Conservation (phyloP, 768 basidiomycete genomes). For the Nidularia sp. region DNA sequence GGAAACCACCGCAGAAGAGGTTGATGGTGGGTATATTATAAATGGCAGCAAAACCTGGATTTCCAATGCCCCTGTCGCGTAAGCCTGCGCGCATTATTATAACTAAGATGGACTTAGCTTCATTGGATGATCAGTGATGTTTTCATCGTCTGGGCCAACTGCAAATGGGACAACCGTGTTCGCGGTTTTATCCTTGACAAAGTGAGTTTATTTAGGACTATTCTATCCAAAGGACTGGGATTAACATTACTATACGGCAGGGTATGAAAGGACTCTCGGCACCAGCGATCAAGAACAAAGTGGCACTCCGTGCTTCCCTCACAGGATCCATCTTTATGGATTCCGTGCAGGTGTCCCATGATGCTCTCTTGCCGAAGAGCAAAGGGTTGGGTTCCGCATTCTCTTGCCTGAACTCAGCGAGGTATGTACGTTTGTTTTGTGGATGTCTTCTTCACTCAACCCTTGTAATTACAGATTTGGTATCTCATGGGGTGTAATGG, state of each 20-base stretch:
- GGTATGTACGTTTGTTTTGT: slow-evolving; percentile 28
- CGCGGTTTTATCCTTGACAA: slow-evolving; percentile 91
- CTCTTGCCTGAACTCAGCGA: slow-evolving; percentile 87
- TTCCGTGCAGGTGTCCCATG: slow-evolving; percentile 71
- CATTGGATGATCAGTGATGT: slow-evolving; percentile 53
- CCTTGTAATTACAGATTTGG: slow-evolving; percentile 50
- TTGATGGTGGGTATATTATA: slow-evolving; percentile 79
- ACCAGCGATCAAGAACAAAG: slow-evolving; percentile 88
- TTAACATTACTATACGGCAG: slow-evolving; percentile 27
- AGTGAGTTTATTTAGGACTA: slow-evolving; percentile 31
- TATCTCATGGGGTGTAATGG: slow-evolving; percentile 95
- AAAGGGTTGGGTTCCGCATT: slow-evolving; percentile 83
- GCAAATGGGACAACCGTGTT: slow-evolving; percentile 90
- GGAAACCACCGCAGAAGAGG: slow-evolving; percentile 88
- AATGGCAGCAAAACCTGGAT: slow-evolving; percentile 99
- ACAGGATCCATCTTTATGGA: slow-evolving; percentile 94
- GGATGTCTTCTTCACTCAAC: neutral
- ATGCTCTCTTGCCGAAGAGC: slow-evolving; percentile 73
- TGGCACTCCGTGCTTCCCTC: slow-evolving; percentile 81
- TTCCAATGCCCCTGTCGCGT: slow-evolving; percentile 89
- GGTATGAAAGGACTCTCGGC: slow-evolving; percentile 78
- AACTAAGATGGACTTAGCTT: neutral
- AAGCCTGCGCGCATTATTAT: slow-evolving; percentile 20
- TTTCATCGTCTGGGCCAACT: slow-evolving; percentile 91
- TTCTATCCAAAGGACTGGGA: too few species aligned